Base-by-base conservation (phyloP, 2,329 filamentous ascomycete species). In the Clonostachys rhizophaga region DNA sequence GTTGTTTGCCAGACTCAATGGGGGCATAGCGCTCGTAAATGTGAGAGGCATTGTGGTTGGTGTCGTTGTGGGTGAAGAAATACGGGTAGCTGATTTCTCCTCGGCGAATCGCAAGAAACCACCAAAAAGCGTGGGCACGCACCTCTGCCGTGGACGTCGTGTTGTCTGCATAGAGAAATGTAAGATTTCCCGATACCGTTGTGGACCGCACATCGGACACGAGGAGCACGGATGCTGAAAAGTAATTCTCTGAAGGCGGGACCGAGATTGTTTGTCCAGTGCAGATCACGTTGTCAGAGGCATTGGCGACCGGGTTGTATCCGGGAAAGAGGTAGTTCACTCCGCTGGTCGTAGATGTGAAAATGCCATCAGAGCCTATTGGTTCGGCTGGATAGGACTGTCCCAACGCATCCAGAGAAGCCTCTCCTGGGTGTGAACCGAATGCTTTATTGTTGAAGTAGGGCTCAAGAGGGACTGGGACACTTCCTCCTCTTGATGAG, bases 401-500 rank as follows among this genome's bases (percentile, higher is more conserved):
- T 40, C 66, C 65, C 4, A 66, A 52, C 3, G 49, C 52, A 46
- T 76, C 70, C 48, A 76, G 73, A n/a, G 67, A 59, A 2, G 72
- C 67, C 52, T 75, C 70, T 3, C 70, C 70, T 1, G 72, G 67
- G 12, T 60, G 59, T 0, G 62, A 61, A 4, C 70, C 70, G 49
- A 76, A 75, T 2, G 60, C 72, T 47, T 72, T 72, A 54, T 76
- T 75, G 58, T 76, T 74, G 58, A 69, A 71, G 39, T 44, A 47
- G 6, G 24, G 11, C 10, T 35, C 20, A 13, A 51, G 40, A 14
- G 44, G 40, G 18, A 48, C 42, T n/a, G 24, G 24, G 17, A 47
- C 34, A 24, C 40, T 43, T 12, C 40, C 40, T 17, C 44, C 37
- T n/a, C 34, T n/a, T 13, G 44, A 14, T 16, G 37, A 41, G 37